Conservation (phyloP, 768 basidiomycete species). For the Roridomyces roridus region DNA sequence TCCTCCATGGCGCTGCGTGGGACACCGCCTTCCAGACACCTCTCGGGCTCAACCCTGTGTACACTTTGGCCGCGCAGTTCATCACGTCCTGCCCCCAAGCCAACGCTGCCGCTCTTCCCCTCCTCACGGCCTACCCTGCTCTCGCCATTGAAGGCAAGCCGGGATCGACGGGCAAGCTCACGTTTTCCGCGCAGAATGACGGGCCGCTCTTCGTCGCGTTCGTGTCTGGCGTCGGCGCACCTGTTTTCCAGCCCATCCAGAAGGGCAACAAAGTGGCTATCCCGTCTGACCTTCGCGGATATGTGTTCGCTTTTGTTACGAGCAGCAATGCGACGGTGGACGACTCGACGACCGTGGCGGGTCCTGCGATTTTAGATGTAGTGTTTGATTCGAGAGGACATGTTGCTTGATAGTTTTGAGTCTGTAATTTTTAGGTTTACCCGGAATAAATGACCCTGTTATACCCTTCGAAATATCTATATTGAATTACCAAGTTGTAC, state of each 20-base stretch:
- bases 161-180: slow-evolving; percentile 33
- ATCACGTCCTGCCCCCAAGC: slow-evolving; percentile 58
- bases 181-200: slow-evolving; percentile 25
- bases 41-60: slow-evolving; percentile 45
- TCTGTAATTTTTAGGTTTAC: too few relatives aligned
- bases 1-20: slow-evolving; percentile 49
- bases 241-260: slow-evolving; percentile 46
- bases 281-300: slow-evolving; percentile 51
- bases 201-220: slow-evolving; percentile 53
- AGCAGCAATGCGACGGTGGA: slow-evolving; percentile 41
- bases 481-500: too few relatives aligned
- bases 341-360: slow-evolving; percentile 61
- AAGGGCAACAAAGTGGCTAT: slow-evolving; percentile 39
- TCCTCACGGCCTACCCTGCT: slow-evolving; percentile 51
- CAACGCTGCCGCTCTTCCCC: slow-evolving; percentile 54
- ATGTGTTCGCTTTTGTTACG: slow-evolving; percentile 58
- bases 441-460: too few relatives aligned
- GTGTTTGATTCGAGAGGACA: slow-evolving; percentile 35
- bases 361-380: slow-evolving; percentile 55
- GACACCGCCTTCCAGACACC: slow-evolving; percentile 55
- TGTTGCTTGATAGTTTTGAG: slow-evolving; percentile 12
- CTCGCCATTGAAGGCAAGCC: slow-evolving; percentile 38
- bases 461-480: too few relatives aligned
- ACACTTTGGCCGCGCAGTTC: slow-evolving; percentile 48
- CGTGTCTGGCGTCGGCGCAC: slow-evolving; percentile 48